Evolutionary conservation across 2,329 filamentous ascomycete genomes (phyloP), one percentile per base, ranked within the genome.

Genomic region (Diaporthe humulicola): DNA sequence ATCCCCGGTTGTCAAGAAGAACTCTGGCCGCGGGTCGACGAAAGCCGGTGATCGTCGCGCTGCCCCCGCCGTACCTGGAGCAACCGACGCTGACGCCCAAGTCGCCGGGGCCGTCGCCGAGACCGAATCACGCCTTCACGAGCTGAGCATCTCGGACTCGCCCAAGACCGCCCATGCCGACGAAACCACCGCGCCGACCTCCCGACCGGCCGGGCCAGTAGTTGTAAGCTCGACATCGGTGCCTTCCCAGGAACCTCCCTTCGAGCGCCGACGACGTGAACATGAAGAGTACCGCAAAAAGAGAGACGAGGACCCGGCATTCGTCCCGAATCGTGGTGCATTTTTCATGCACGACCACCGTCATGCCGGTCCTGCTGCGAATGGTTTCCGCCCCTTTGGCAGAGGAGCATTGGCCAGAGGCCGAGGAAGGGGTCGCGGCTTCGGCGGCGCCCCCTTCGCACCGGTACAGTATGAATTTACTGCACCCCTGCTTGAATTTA

Each of bases 341-440:
- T 98, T 98, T 87, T 98, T 98, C 86, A 95, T 98, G 91, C 96
- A 98, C 84, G 97, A 98, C 82, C 95, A 97, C 81, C 91, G 95
- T 76, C 93, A 95, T 79, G 91, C 93, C 73, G 93, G 93, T n/a
- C 90, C 93, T 58, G 91, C 92, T 78, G 90, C 92, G 71, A 96
- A 96, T 84, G 93, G 93, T 71, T 95, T 96, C 84, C 89, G 94
- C 74, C 90, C 92, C 17, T 93, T 93, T 82, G 90, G 90, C 42
- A 89, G 93, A 83, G 92, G 75, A 69, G 75, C 75, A n/a, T 60
- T 76, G 56, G 69, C 91, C 50, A 86, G 89, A 76, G 89, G 91
- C 77, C 87, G 90, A 83, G 94, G 89, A 66, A 91, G 91, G 84
- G 83, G 84, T 79, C 88, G 83, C 80, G 90, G 84, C 80, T 89